Conservation (phyloP, 2,329 filamentous ascomycete species). For the Aureobasidium sp. region DNA sequence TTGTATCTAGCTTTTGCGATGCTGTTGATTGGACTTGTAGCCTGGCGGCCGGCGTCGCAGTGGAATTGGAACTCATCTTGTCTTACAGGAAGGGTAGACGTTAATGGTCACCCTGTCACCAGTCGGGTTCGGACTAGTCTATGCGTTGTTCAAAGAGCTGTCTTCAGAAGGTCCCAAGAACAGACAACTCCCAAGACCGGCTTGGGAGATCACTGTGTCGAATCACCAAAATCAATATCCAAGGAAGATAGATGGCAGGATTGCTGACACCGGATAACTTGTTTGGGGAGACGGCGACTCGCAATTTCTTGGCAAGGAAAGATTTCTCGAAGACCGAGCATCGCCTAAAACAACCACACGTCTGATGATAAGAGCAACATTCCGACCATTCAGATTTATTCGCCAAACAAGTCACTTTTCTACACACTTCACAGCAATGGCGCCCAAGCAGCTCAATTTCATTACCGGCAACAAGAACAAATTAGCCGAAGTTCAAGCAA, state of each 20-base stretch:
- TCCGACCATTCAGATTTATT: neutral
- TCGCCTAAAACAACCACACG: neutral
- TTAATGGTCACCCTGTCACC: neutral
- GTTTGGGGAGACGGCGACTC: neutral
- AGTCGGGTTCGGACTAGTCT: neutral
- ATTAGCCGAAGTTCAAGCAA: slow-evolving; percentile 78
- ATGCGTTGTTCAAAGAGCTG: too few relatives aligned
- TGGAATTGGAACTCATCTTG: neutral
- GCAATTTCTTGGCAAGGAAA: neutral
- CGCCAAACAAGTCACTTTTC: neutral
- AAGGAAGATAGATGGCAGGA: neutral
- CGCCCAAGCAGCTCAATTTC: slow-evolving; percentile 65
- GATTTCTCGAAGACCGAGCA: slow-evolving; percentile 4
- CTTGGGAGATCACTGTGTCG: neutral
- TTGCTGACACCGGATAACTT: neutral
- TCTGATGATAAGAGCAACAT: neutral
- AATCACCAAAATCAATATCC: neutral
- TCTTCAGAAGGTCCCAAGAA: neutral
- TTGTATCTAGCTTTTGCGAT: neutral
- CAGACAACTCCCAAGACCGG: neutral
- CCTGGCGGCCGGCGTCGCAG: neutral
- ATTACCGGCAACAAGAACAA: slow-evolving; percentile 97
- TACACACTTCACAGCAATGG: slow-evolving; percentile 25
- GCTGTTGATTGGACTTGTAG: neutral
- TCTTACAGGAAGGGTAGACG: neutral